A percentile compares a stretch with the other conserved stretches of the same genome.
Evolutionary conservation across 2,329 filamentous ascomycete species (phyloP).

Genomic region (Hortaea werneckii): DNA sequence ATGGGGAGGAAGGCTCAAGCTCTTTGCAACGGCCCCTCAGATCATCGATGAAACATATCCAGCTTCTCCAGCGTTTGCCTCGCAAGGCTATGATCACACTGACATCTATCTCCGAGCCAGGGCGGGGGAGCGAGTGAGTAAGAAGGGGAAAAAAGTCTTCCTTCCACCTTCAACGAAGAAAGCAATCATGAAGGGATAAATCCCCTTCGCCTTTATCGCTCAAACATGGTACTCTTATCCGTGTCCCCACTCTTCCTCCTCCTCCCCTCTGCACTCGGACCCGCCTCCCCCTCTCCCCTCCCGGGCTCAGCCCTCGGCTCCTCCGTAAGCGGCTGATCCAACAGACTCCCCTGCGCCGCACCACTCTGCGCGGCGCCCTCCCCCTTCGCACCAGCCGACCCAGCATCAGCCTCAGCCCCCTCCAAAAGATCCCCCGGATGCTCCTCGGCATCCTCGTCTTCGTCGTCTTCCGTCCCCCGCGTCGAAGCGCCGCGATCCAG

Average conservation of each 20-base stretch:
- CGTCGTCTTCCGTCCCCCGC: conserved; percentile 37
- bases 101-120: too few species aligned
- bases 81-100: too few species aligned
- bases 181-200: too few species aligned
- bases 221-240: conserved; percentile 28
- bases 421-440: conserved; percentile 45
- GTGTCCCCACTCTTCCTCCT: not conserved
- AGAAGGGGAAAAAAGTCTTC: too few species aligned
- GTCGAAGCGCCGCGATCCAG: conserved; percentile 72
- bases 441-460: conserved; percentile 57
- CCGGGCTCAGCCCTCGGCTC: not conserved
- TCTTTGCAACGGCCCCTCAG: too few species aligned
- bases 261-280: conserved; percentile 17
- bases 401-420: conserved; percentile 39
- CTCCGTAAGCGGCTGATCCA: not conserved
- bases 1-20: too few species aligned
- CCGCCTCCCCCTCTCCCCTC: conserved; percentile 19
- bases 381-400: conserved; percentile 7
- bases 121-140: too few species aligned
- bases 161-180: too few species aligned
- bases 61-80: too few species aligned
- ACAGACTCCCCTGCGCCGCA: not conserved
- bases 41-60: too few species aligned
- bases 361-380: conserved; percentile 1
- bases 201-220: conserved; percentile 19